Evolutionary conservation across 169 alveolate species (phyloP), one percentile per base, ranked within the genome.

Genomic region (Blepharisma undulans): DNA sequence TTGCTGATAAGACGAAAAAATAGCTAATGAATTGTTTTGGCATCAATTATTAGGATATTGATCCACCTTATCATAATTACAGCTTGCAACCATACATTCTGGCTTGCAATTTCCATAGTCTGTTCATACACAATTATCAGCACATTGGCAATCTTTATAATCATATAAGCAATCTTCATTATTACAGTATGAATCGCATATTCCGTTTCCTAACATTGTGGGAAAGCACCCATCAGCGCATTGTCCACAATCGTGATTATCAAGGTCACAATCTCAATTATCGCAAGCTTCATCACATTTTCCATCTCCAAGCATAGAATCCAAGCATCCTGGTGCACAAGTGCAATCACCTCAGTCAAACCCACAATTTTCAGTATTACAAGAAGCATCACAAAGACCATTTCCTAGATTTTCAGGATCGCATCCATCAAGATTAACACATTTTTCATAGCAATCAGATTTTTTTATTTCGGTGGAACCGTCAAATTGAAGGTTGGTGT

Each of bases 261-360:
- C 87, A 30, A 29, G 34, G 30, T 33, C 87, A 5, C 87, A 79
- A 76, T 33, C 34, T 30, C 30, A 22, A 79, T 79, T 79, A 79
- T 79, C 7, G 87, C 87, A 79, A n/a, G 36, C 61, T 4, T 27
- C 72, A 27, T 79, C 30, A 32, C 87, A 79, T 1, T 29, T 33
- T 10, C 71, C 36, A 32, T 79, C 87, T 32, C 87, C 87, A 0
- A 79, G 36, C 71, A 29, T 79, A 2, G 29, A n/a, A 14, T 29
- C 66, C 10, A 79, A 79, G 18, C 87, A 79, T 8, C 87, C 87
- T n/a, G 87, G 87, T 2, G 87, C 36, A 33, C 89, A 79, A 27
- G 48, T 74, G 61, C 87, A 79, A 32, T 79, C 36, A 8, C 87
- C 87, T 27, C 27, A 29, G 12, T 79, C 87, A 79, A 30, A 79